Percentiles rank a stretch among this genome's conserved stretches.
Evolutionary conservation across 2,329 filamentous ascomycete genomes (phyloP).

Genomic region (Hypocreales sp.): DNA sequence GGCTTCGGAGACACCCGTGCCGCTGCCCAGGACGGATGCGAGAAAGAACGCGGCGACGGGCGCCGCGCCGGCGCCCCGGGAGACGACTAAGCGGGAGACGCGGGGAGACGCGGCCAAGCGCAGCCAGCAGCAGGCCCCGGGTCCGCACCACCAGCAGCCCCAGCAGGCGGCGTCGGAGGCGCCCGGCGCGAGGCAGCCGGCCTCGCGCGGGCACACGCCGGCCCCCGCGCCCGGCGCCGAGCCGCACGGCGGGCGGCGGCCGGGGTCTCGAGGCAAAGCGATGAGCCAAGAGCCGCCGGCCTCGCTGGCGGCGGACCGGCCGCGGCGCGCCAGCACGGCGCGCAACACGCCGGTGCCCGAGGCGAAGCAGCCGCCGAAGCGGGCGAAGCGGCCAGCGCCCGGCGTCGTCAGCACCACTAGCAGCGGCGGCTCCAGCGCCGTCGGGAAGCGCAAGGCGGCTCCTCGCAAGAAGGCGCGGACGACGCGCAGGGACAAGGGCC

Average conservation of each 20-base stretch:
- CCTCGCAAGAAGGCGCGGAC: constrained; percentile 47
- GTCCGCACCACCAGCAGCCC: constrained; percentile 4
- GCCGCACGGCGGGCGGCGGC: constrained; percentile 22
- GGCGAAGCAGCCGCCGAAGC: constrained; percentile 27
- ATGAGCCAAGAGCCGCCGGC: constrained; percentile 33
- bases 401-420: constrained; percentile 51
- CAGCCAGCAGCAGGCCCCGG: constrained; percentile 16
- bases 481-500: constrained; percentile 31
- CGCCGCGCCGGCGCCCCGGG: constrained; percentile 10
- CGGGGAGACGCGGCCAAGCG: constrained; percentile 27
- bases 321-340: constrained; percentile 39
- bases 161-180: constrained; percentile 4
- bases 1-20: constrained; percentile 19
- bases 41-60: constrained; percentile 15
- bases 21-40: constrained; percentile 17
- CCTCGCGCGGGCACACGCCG: constrained; percentile 19
- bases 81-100: constrained; percentile 26
- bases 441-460: constrained; percentile 56
- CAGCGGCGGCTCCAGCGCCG: constrained; percentile 47
- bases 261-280: constrained; percentile 36
- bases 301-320: constrained; percentile 34
- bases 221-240: constrained; percentile 19
- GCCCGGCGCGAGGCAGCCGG: constrained; percentile 11
- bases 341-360: constrained; percentile 42
- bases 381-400: constrained; percentile 55